Percentiles rank a stretch among this genome's conserved stretches.
Evolutionary conservation across 306 rosid species (phyloP).

Genomic region (Phaseolus lunatus): DNA sequence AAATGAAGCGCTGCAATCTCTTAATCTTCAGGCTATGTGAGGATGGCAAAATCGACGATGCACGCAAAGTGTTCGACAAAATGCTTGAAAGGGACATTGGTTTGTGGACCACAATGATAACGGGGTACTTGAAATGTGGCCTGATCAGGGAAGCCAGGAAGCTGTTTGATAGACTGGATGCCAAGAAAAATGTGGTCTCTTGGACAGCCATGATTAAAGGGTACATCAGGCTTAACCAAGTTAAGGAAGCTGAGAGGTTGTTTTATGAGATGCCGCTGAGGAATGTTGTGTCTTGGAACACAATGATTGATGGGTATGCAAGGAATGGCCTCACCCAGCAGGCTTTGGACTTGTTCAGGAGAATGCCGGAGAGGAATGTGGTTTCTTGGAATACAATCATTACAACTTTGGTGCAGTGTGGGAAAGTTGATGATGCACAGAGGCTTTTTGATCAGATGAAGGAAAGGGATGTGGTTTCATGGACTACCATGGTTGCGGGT

Average conservation of each 20-base stretch:
- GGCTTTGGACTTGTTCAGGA: slow-evolving; percentile 54
- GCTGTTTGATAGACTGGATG: slow-evolving; percentile 55
- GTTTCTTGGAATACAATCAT: slow-evolving; percentile 55
- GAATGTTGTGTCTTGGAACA: slow-evolving; percentile 58
- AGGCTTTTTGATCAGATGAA: slow-evolving; percentile 48
- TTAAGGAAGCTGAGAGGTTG: slow-evolving; percentile 56
- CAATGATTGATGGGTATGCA: slow-evolving; percentile 59
- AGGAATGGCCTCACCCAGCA: slow-evolving; percentile 41
- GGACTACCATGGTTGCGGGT: slow-evolving; percentile 58
- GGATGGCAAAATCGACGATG: slow-evolving; percentile 47
- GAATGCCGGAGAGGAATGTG: slow-evolving; percentile 57
- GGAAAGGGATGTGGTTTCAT: slow-evolving; percentile 58
- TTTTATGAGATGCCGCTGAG: slow-evolving; percentile 52
- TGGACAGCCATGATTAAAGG: slow-evolving; percentile 55
- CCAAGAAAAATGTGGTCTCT: slow-evolving; percentile 47
- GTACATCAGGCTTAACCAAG: slow-evolving; percentile 46
- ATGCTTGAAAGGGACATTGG: slow-evolving; percentile 49
- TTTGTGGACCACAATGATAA: slow-evolving; percentile 59
- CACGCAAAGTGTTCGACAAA: slow-evolving; percentile 55
- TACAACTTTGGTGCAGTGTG: slow-evolving; percentile 51
- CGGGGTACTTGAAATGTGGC: slow-evolving; percentile 54
- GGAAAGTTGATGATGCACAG: slow-evolving; percentile 52
- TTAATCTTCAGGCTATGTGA: slow-evolving; percentile 36
- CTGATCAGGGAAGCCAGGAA: slow-evolving; percentile 57
- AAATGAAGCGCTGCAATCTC: slow-evolving; percentile 45